Evolutionary conservation across 331 rosid genomes (phyloP).

Genomic region (Malus hybrid): DNA sequence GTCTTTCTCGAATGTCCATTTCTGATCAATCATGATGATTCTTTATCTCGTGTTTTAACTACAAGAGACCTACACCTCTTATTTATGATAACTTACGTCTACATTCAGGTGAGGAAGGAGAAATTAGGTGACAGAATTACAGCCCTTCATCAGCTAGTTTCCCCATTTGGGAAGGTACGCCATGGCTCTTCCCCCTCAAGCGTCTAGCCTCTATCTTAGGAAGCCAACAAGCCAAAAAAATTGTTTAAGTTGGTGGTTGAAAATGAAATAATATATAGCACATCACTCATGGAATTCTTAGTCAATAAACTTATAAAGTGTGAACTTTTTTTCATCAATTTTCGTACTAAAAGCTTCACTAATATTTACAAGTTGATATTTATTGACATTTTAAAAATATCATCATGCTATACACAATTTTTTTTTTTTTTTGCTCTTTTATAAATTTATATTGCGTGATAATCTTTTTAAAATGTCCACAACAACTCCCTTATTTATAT

Average conservation of each 20-base stretch:
- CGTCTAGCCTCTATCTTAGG: background rate
- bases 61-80: constrained; percentile 10
- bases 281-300: background rate
- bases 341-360: too few species aligned
- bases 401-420: background rate
- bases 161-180: constrained; percentile 96
- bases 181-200: background rate
- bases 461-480: too few species aligned
- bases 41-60: constrained; percentile 25
- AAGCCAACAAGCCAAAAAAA: background rate
- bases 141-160: constrained; percentile 95
- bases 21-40: constrained; percentile 39
- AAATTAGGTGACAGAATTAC: constrained; percentile 98
- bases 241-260: background rate
- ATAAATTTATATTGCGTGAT: background rate
- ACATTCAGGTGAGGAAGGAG: constrained; percentile 95
- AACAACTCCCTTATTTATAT: background rate
- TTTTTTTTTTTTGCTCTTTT: too few species aligned
- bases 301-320: background rate
- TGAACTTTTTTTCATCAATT: background rate
- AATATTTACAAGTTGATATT: too few species aligned
- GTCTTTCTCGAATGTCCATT: constrained; percentile 77
- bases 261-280: background rate
- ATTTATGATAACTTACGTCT: background rate
- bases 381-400: too few species aligned